Conservation (phyloP, 2,329 filamentous ascomycete genomes). For the Neonectria sp. region DNA sequence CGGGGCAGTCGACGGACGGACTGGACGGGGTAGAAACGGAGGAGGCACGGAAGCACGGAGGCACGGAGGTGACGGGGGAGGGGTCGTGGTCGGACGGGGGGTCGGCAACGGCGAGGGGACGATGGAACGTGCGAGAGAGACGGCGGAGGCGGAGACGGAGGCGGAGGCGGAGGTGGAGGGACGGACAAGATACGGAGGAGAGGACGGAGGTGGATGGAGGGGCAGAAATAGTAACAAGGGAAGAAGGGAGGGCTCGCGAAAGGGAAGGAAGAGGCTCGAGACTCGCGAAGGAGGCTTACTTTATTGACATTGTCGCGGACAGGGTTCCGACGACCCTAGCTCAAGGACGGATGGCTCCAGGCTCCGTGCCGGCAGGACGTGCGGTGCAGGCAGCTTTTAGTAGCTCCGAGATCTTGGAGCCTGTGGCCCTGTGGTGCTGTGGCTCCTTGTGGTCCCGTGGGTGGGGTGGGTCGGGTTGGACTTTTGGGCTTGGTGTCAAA, state of each 20-base stretch:
- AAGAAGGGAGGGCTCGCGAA: conserved; percentile 42
- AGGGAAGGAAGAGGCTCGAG: conserved; percentile 45
- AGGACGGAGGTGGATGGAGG: conserved; percentile 36
- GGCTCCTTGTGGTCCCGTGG: conserved; percentile 36
- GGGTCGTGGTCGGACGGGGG: conserved; percentile 22
- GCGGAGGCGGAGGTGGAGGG: conserved; percentile 5
- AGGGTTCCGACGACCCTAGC: conserved; percentile 55
- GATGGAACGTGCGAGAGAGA: conserved; percentile 19
- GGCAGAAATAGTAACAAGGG: conserved; percentile 35
- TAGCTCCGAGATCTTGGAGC: conserved; percentile 52
- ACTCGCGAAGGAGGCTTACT: conserved; percentile 61
- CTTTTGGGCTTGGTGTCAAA: conserved; percentile 42
- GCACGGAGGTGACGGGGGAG: conserved; percentile 20
- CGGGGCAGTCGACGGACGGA: conserved; percentile 48
- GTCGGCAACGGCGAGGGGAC: conserved; percentile 7
- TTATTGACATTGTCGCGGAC: conserved; percentile 67
- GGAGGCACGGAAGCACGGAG: conserved; percentile 19
- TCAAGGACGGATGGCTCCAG: conserved; percentile 50
- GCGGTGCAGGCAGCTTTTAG: conserved; percentile 50
- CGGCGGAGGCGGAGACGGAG: not conserved
- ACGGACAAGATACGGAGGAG: conserved; percentile 12
- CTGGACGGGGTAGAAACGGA: conserved; percentile 23
- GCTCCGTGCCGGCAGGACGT: conserved; percentile 50
- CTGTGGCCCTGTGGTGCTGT: conserved; percentile 48
- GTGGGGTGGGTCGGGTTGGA: conserved; percentile 48